These are phyloP conservation scores for Apiotrichum mycotoxinovorans DNA, from an alignment of 1,284 basidiomycete species.

Conservation along the genomic window DNA sequence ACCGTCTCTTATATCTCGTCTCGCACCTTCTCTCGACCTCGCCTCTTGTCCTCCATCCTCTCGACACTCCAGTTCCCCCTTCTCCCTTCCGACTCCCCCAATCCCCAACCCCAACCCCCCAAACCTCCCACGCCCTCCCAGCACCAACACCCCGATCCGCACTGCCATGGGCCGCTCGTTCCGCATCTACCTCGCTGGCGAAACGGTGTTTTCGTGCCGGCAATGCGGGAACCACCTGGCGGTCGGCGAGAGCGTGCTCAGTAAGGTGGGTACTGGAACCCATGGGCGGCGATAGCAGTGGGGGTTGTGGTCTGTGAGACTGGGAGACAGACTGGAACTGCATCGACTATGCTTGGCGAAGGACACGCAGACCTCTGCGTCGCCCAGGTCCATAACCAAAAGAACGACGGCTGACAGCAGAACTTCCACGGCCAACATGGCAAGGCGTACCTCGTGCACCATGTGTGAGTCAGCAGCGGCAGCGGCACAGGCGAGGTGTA, in stretches of 20 bases:
- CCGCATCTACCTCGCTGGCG: slow-evolving; percentile 79
- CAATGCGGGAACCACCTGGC: slow-evolving; percentile 90
- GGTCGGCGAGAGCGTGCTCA: slow-evolving; percentile 86
- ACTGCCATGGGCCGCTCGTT: slow-evolving; percentile 45
- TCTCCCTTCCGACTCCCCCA: not conserved
- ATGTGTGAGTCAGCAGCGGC: slow-evolving; percentile 62
- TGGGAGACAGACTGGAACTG: too few species aligned
- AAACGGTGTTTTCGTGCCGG: slow-evolving; percentile 85
- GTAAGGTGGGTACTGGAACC: slow-evolving; percentile 61
- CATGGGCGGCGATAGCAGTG: not conserved
- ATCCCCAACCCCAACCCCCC: not conserved
- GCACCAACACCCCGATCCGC: not conserved
- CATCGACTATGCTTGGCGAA: too few species aligned
- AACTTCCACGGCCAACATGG: slow-evolving; percentile 85
- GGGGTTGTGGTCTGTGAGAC: too few species aligned
- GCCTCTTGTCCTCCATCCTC: too few species aligned
- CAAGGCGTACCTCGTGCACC: slow-evolving; percentile 85
- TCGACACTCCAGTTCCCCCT: too few species aligned
- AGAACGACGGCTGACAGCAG: slow-evolving; percentile 6
- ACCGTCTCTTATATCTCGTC: too few species aligned
- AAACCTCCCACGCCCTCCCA: not conserved
- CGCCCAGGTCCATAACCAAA: too few species aligned
- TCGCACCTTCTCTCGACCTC: too few species aligned
- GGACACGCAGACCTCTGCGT: too few species aligned
- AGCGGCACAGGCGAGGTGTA: too few species aligned